phyloP scores from a whole-genome alignment of 2,329 filamentous ascomycete species.

The Aspergillus texensis region DNA sequence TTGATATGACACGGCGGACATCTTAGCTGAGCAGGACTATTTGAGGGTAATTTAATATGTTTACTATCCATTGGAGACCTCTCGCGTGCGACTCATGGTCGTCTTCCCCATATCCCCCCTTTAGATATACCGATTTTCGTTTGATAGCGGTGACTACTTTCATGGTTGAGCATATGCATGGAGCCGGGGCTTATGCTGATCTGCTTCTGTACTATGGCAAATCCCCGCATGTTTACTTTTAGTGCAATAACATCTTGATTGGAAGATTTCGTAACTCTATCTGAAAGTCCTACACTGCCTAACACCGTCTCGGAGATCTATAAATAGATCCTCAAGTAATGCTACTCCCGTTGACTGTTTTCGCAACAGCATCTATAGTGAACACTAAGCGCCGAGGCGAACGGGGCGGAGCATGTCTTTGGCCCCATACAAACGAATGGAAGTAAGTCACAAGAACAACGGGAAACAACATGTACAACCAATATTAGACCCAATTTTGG shows the following conservation, averaged over 20 bases:
- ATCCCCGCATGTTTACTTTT: not conserved
- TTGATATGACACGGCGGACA: constrained; percentile 11
- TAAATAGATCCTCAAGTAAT: not conserved
- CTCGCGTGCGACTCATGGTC: not conserved
- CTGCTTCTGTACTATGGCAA: not conserved
- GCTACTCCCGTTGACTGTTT: not conserved
- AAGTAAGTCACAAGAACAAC: not conserved
- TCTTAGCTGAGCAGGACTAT: constrained; percentile 13
- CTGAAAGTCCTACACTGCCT: not conserved
- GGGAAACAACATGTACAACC: not conserved
- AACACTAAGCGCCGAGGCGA: not conserved
- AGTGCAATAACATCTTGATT: not conserved
- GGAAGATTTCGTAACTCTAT: not conserved
- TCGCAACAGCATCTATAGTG: not conserved
- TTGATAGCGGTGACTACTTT: not conserved
- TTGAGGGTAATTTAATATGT: constrained; percentile 22
- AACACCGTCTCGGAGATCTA: not conserved
- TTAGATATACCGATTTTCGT: not conserved
- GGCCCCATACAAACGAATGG: not conserved
- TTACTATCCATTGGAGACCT: constrained; percentile 7
- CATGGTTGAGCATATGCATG: not conserved
- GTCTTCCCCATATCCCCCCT: not conserved
- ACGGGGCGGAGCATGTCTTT: not conserved
- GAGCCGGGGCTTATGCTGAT: not conserved
- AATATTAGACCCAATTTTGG: not conserved